Evolutionary conservation across 805 yeast genomes (phyloP), one percentile per base, ranked within the genome.

Genomic region (Groenewaldozyma tartarivorans): DNA sequence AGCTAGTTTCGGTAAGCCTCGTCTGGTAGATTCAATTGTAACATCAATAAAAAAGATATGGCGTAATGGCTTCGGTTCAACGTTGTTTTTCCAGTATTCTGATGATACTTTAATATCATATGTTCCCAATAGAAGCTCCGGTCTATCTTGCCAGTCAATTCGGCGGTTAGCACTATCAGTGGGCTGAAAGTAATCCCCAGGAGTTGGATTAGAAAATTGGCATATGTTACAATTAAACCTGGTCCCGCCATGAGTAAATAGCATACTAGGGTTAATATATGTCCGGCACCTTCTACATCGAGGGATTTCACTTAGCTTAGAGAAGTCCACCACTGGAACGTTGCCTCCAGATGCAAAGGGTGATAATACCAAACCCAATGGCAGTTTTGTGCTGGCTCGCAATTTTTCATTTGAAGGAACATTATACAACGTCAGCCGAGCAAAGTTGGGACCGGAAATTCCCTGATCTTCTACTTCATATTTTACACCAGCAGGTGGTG

Each of bases 241-340:
- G 33, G 77, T 73, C 20, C 79, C 78, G 41, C 70, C 71, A 4
- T 75, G 69, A 40, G 70, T 64, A 49, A 75, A 78, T 46, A 73
- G 78, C 77, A 83, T 81, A 16, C 78, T 74, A 3, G 96, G 94
- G 57, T 90, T 92, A 47, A 87, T 69, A 59, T 87, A 92, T 1
- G 95, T 75, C 42, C 96, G 75, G 63, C 99, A 92, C 47, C 97
- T 79, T 49, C 76, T 74, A 62, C 99, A 92, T 50, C 99, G 74
- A 26, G 94, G 79, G 0, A 95, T 94, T 1, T 86, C 85, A 13
- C 69, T 69, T 32, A 66, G 55, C 4, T 55, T 54, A 19, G 68
- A 62, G 64, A 74, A 72, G 54, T 84, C 88, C 4, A 80, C 78
- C 3, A 71, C 68, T 0, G 95, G 94, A 1, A 87, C 73, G 13